Base-by-base conservation (phyloP, 140 eudicot genomes). In the Stevia rebaudiana region DNA sequence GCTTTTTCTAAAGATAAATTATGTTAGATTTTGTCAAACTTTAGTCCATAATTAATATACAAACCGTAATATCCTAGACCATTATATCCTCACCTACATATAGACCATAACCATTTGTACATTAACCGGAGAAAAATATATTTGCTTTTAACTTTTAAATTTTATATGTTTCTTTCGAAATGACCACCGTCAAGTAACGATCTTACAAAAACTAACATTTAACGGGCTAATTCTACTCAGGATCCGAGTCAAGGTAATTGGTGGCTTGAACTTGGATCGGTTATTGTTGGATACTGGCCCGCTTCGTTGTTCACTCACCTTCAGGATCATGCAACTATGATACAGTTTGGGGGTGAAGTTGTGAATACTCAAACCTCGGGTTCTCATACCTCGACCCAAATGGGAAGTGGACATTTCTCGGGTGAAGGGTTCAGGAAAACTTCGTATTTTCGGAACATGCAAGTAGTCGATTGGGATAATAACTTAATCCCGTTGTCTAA, bases 351-450 rank as follows among this genome's bases (percentile, higher is more conserved):
- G 17, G 98, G 98, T 11, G 98, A 92, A 81, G 60, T 88, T 40
- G 95, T 92, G 33, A 85, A 92, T 48, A 74, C 81, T 11, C 74
- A 80, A 30, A 15, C 80, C 17, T 58, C 86, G 19, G 87, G 95
- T 8, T 72, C 71, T 21, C 98, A 92, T 78, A 92, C 98, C 0
- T 61, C 85, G 15, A 92, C 98, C 10, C 86, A 88, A 67, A 92
- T 92, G 98, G 98, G 98, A 10, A 92, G 98, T 21, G 98, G 98
- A 0, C 96, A 85, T 81, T 92, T 92, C 56, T 53, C 96, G 0
- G 81, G 78, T 0, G 96, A 87, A 76, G 98, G 98, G 3, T 92
- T 92, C 16, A 95, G 95, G 48, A 92, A 81, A 79, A 92, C 98
- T 2, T 79, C 96, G 1, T 92, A 92, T 75, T 79, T 92, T 53